Percentiles rank a stretch among this genome's conserved stretches.
phyloP scores from a whole-genome alignment of 2,329 filamentous ascomycete genomes.

The Beauveria varroae region DNA sequence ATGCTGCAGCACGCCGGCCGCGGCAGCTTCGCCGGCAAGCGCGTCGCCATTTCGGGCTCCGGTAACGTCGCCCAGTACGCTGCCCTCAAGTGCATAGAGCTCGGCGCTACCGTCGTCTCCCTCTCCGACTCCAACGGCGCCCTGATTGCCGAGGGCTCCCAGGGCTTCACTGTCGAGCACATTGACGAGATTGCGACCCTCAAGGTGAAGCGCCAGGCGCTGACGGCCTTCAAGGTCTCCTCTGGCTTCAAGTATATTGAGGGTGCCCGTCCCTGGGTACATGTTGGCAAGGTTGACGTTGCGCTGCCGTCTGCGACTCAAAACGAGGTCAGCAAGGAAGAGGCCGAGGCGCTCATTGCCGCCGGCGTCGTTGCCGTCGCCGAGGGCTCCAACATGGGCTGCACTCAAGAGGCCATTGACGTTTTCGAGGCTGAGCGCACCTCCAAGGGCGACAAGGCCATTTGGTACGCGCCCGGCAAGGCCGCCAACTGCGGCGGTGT shows the following conservation, averaged over 20 bases:
- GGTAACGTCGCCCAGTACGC: constrained; percentile 98
- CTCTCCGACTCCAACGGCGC: constrained; percentile 88
- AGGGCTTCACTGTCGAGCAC: constrained; percentile 70
- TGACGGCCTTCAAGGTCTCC: constrained; percentile 61
- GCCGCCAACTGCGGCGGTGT: constrained; percentile 97
- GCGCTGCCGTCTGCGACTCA: constrained; percentile 91
- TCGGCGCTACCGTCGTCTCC: constrained; percentile 85
- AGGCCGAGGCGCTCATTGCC: constrained; percentile 74
- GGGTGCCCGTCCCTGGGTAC: constrained; percentile 83
- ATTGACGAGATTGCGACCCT: constrained; percentile 71
- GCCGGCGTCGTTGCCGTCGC: constrained; percentile 79
- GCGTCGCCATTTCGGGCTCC: constrained; percentile 90
- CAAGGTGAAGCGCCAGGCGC: constrained; percentile 79
- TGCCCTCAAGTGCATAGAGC: constrained; percentile 91
- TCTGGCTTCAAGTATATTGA: constrained; percentile 74
- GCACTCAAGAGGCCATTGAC: constrained; percentile 91
- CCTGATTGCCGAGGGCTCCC: constrained; percentile 64
- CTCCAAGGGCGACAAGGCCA: constrained; percentile 58
- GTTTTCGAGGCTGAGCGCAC: constrained; percentile 75
- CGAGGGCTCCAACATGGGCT: constrained; percentile 98
- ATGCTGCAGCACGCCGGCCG: constrained; percentile 90
- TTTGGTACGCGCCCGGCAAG: constrained; percentile 98
- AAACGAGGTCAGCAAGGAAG: constrained; percentile 91
- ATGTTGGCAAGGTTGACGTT: constrained; percentile 84
- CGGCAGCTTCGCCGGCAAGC: constrained; percentile 83